Evolutionary conservation across 768 basidiomycete genomes (phyloP), one percentile per base, ranked within the genome.

Genomic region (Phanerochaete sordida): DNA sequence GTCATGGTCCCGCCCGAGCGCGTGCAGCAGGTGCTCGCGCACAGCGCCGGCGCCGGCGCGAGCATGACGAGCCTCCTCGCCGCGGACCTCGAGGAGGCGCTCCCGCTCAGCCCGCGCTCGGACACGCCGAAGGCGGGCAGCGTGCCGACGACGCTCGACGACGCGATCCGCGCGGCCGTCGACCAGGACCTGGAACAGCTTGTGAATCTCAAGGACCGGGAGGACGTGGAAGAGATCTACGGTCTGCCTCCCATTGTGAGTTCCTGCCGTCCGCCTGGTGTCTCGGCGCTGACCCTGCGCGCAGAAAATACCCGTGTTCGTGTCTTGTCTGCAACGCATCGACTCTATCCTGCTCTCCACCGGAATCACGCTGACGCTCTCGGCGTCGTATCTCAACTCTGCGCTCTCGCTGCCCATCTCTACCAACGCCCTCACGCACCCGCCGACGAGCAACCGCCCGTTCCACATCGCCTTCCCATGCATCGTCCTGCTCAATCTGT

Each of bases 161-260:
- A 65, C 33, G 70, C 68, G 24, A 64, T 72, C 27, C 63, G 65
- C 50, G 53, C 70, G 37, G 83, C 81, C 58, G 78, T 90, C 31
- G 86, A 90, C 60, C 75, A 78, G 44, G 88, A 91, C 68, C 74
- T 93, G 33, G 85, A 90, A 27, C 77, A 83, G 68, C 72, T 93
- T 24, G 69, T 90, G 43, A 75, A 78, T 1, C 70, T 90, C 56
- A 87, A 86, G 66, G 79, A 77, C 21, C 76, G 91, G 44, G 86
- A 90, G 68, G 92, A 93, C 60, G 72, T 94, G 39, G 91, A 93
- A 68, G 84, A 85, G 51, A 79, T 91, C 5, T 93, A 91, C 66
- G 91, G 91, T 1, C 72, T 89, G n/a, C 88, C 92, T 2, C 78
- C 88, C 39, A 84, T 93, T 48, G 90, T 91, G 71, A 64, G 87